Evolutionary conservation across 441 rosid species (phyloP), one percentile per base, ranked within the genome.

Genomic region (Manihot esculenta): DNA sequence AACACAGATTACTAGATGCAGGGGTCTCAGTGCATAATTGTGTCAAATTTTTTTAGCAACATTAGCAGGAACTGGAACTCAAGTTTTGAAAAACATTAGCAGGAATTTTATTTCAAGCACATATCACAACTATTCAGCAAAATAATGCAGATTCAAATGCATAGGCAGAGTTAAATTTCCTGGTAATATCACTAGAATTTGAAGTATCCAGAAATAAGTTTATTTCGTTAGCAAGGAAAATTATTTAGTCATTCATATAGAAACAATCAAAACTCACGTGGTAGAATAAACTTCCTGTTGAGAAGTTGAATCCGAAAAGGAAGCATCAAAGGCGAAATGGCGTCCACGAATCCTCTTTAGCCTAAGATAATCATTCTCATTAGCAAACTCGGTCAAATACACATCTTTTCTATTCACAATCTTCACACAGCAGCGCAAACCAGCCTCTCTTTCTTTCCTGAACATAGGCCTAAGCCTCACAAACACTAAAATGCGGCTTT

Each of bases 391-490:
- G 17, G 92, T 89, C 73, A 91, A 82, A 75, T 89, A 94, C 75
- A 91, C 87, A 84, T 94, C 98, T 82, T 88, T 85, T 68, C 81
- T 81, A 23, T 91, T 91, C 80, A 90, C 87, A 73, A 94, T 80
- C 83, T 85, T 88, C 35, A 91, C 97, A 68, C 98, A 91, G 54
- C 96, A 84, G 61, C 92, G 67, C 49, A 89, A 83, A 10, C 95
- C 97, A 2, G 81, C 89, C 76, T 94, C 98, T 81, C 76, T 94
- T 81, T 94, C 98, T 84, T 88, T 91, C 86, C 78, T 89, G 54
- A 85, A 87, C 94, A 94, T 88, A 5, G 98, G 98, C 86, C 98
- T 87, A 67, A 94, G 91, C 87, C 98, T 86, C 51, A 89, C 97
- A 77, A 88, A 91, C 83, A 94, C 97, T 35, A 79, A 79, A 77